Evolutionary conservation across 495 filamentous ascomycete genomes (phyloP), one percentile per base, ranked within the genome.

Genomic region (Talaromyces stipitatus): DNA sequence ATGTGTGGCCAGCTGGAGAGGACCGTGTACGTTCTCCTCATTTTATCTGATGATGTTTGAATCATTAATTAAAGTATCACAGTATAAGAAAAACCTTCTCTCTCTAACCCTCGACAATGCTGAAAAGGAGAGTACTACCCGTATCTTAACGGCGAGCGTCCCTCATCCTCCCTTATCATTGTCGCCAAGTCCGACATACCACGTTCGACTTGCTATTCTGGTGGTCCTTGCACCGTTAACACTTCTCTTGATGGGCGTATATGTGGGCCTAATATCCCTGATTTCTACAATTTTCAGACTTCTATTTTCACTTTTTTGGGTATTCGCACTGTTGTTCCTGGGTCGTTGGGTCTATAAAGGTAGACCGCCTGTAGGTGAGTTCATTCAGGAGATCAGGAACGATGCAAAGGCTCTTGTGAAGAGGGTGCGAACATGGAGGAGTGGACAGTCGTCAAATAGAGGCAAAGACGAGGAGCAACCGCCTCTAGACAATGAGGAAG

Each of bases 321-420:
- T 54, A 0, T 5, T n/a, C 7, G 51, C 32, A 9, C 38, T 54
- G 12, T 22, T 26, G 9, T 20, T 30, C n/a, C 8, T 54, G 16
- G 32, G 22, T 33, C 23, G 51, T 38, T 54, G 51, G 51, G 20
- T 54, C 2, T 54, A 54, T 11, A 54, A 54, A 7, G 51, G 51
- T 12, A 54, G 51, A 54, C 51, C 51, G 32, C 51, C 51, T 24
- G 6, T 38, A 3, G 11, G 23, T 24, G 51, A 54, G 10, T 54
- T 54, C 24, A 20, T 54, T n/a, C 4, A 38, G 12, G 51, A 41
- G 18, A 10, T 54, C 8, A 14, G 1, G 2, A 23, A 38, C 24
- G 28, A 41, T 54, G 12, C 20, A 30, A 38, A 3, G 14, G 51
- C 4, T n/a, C 4, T 41, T n/a, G 14, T 8, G 10, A 20, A 22